Base-by-base conservation (phyloP, 1,284 basidiomycete genomes). In the Boletus semigastroideus region DNA sequence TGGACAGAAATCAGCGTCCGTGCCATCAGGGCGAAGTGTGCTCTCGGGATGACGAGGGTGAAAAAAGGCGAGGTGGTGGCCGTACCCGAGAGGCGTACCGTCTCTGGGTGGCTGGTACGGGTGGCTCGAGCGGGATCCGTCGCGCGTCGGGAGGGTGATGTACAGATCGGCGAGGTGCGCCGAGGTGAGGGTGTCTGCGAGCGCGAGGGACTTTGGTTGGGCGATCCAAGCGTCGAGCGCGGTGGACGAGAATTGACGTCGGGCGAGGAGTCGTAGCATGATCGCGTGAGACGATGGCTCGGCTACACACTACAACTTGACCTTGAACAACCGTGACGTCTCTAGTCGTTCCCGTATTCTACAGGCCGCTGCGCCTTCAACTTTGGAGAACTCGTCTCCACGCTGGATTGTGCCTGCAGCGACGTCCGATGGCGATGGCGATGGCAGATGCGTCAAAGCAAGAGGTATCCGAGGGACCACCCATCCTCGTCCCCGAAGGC, bases 11-110 rank as follows among this genome's bases (percentile, higher is more conserved):
- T 84, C 79, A 2, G 74, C 74, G 60, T 90, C 86, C 16, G 90
- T 91, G 12, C 88, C 88, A 63, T 92, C 90, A 22, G 72, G 58
- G 7, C 84, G 80, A 30, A 93, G 74, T 12, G 73, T 66, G 9
- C 65, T 58, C 59, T 90, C 82, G 7, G 84, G 78, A 33, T 77
- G 78, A 42, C 82, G 77, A 2, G 83, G 80, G 56, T 90, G 84
- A 69, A 92, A 92, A 73, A 89, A 90, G 3, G 77, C 80, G 41
- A 92, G 76, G 63, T 90, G 87, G 61, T 87, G 84, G 0, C 86
- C 88, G 52, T 79, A 82, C 1, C 73, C 75, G 30, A 91, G 68
- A 1, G 71, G 67, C 4, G 74, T 62, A 5, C 77, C 78, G 3
- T 62, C 60, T 38, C 61, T 59, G n/a, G 82, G 82, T 7, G 71